Evolutionary conservation across 768 basidiomycete genomes (phyloP).

Genomic region (Megacollybia marginata): DNA sequence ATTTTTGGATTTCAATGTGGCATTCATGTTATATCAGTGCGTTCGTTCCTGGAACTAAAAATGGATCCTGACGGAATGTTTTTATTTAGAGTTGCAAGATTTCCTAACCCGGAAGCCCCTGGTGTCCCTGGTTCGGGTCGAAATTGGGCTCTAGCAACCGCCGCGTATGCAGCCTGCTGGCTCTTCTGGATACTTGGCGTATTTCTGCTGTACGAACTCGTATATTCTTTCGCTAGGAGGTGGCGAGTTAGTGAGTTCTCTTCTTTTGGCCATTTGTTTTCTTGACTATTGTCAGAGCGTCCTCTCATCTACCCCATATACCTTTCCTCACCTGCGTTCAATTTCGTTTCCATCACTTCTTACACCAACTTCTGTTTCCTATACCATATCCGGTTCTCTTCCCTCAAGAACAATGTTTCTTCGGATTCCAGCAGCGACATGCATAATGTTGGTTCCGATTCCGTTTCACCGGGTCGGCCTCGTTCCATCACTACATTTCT

Average conservation of each 20-base stretch:
- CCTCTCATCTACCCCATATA: slow-evolving; percentile 80
- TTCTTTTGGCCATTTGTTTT: slow-evolving; percentile 11
- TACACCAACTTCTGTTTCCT: slow-evolving; percentile 83
- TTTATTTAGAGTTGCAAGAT: slow-evolving; percentile 55
- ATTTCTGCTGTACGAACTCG: slow-evolving; percentile 67
- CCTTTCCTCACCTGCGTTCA: slow-evolving; percentile 72
- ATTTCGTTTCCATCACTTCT: slow-evolving; percentile 67
- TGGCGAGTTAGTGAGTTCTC: slow-evolving; percentile 72
- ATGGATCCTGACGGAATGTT: slow-evolving; percentile 1
- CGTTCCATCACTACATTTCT: slow-evolving; percentile 48
- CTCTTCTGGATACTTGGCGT: slow-evolving; percentile 65
- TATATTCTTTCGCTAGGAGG: slow-evolving; percentile 66
- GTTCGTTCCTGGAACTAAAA: slow-evolving; percentile 22
- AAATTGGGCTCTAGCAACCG: slow-evolving; percentile 77
- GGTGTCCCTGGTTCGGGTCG: slow-evolving; percentile 65
- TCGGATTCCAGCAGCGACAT: too few relatives aligned
- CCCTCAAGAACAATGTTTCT: slow-evolving; percentile 29
- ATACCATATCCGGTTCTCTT: slow-evolving; percentile 66
- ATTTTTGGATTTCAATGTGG: slow-evolving; percentile 86
- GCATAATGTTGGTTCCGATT: too few relatives aligned
- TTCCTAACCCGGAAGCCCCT: slow-evolving; percentile 62
- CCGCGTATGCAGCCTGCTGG: slow-evolving; percentile 83
- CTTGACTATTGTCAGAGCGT: slow-evolving; percentile 46
- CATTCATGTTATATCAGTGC: slow-evolving; percentile 78
- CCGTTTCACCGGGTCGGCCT: slow-evolving; percentile 27